These are phyloP conservation scores for Cyclostephanos invisitatus DNA, from an alignment of 108 stramenopile genomes.

Conservation along the genomic window DNA sequence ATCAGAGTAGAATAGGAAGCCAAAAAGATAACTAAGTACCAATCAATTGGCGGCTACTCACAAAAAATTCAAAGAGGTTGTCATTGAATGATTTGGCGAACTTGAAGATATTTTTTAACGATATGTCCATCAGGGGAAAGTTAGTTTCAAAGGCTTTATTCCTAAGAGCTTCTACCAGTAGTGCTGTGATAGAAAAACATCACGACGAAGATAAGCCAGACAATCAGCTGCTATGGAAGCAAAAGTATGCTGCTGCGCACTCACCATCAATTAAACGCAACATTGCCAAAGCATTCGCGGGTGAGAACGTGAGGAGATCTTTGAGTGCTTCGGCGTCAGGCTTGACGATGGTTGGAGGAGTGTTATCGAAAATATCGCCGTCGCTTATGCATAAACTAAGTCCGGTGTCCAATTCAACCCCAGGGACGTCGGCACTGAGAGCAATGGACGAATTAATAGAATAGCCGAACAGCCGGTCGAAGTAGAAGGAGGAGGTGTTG, in stretches of 20 bases:
- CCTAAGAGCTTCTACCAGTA: constrained; percentile 21
- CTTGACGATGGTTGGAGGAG: constrained; percentile 1
- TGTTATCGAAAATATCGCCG: constrained; percentile 27
- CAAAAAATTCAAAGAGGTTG: constrained; percentile 29
- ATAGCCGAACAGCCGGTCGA: constrained; percentile 13
- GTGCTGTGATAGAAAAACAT: not conserved
- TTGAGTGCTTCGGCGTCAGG: constrained; percentile 20
- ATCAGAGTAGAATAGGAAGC: not conserved
- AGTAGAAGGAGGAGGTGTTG: constrained; percentile 24
- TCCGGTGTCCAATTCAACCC: constrained; percentile 19
- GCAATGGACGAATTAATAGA: not conserved
- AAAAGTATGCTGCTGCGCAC: not conserved
- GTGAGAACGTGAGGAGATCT: constrained; percentile 26
- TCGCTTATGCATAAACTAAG: constrained; percentile 15
- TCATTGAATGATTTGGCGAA: constrained; percentile 18
- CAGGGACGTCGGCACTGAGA: constrained; percentile 12
- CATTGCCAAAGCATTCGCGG: constrained; percentile 23
- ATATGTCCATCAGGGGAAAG: constrained; percentile 26
- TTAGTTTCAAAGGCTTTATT: constrained; percentile 28
- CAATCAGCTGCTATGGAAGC: not conserved
- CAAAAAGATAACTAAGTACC: constrained; percentile 5
- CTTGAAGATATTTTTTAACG: constrained; percentile 17
- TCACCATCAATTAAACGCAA: constrained; percentile 19
- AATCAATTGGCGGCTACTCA: constrained; percentile 5
- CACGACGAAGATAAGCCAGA: not conserved